These are phyloP conservation scores for Colletotrichum caudatum DNA, from an alignment of 2,329 filamentous ascomycete genomes.

Conservation along the genomic window DNA sequence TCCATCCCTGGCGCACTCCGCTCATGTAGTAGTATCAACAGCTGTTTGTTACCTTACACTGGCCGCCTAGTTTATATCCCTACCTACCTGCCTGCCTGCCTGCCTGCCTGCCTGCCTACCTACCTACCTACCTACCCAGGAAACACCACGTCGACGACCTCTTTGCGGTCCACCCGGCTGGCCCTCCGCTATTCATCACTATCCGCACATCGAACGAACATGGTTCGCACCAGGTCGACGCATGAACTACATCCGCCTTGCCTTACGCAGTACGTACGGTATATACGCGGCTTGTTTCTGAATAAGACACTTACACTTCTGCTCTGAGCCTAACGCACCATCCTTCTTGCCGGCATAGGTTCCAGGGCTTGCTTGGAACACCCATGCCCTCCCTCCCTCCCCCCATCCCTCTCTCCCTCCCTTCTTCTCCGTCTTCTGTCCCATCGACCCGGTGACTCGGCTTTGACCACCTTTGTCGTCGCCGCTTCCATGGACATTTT, in stretches of 20 bases:
- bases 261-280: constrained; percentile 23
- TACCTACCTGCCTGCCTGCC: too few relatives aligned
- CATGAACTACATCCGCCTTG: constrained; percentile 18
- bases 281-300: constrained; percentile 29
- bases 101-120: too few relatives aligned
- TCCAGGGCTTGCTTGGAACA: neutral
- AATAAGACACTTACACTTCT: constrained; percentile 11
- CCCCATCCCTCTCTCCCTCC: too few relatives aligned
- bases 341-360: neutral
- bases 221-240: constrained; percentile 14
- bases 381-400: neutral
- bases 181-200: constrained; percentile 14
- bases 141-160: constrained; percentile 3
- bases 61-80: neutral
- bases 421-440: neutral
- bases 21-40: neutral
- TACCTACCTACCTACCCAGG: too few relatives aligned
- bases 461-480: constrained; percentile 4
- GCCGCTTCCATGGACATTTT: neutral
- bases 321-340: neutral
- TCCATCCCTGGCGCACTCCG: neutral
- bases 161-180: constrained; percentile 11
- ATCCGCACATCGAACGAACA: constrained; percentile 30
- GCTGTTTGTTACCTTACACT: neutral
- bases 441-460: neutral